phyloP scores from a whole-genome alignment of 2,329 filamentous ascomycete genomes.

The Colletotrichum godetiae region DNA sequence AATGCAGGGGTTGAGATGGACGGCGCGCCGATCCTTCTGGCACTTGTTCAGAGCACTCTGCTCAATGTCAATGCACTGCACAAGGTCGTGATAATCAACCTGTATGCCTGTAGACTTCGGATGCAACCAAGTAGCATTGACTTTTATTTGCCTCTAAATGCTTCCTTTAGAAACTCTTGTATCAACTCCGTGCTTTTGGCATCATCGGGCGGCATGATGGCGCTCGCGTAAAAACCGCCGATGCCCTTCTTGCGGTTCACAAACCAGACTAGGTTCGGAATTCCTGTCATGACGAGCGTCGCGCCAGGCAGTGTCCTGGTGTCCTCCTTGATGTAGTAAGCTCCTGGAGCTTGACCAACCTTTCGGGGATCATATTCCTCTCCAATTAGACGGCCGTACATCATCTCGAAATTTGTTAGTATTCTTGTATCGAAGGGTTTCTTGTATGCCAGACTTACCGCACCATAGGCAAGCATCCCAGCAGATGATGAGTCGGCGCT shows the following conservation, averaged over 20 bases:
- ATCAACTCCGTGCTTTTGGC: neutral
- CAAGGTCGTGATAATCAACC: neutral
- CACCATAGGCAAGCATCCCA: neutral
- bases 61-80: neutral
- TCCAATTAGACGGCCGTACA: neutral
- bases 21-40: neutral
- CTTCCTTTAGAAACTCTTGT: neutral
- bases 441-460: neutral
- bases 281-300: neutral
- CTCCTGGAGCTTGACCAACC: neutral
- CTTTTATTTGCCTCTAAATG: neutral
- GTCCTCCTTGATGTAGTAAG: neutral
- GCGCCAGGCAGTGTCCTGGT: neutral
- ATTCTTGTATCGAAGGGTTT: neutral
- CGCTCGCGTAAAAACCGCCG: neutral
- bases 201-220: neutral
- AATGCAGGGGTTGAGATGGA: neutral
- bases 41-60: neutral
- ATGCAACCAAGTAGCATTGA: too few species aligned
- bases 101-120: neutral
- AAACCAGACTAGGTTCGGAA: neutral
- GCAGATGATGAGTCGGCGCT: neutral
- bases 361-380: neutral
- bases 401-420: neutral
- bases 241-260: neutral